Conservation (phyloP, 2,329 filamentous ascomycete genomes). For the Pseudogymnoascus sp. region DNA sequence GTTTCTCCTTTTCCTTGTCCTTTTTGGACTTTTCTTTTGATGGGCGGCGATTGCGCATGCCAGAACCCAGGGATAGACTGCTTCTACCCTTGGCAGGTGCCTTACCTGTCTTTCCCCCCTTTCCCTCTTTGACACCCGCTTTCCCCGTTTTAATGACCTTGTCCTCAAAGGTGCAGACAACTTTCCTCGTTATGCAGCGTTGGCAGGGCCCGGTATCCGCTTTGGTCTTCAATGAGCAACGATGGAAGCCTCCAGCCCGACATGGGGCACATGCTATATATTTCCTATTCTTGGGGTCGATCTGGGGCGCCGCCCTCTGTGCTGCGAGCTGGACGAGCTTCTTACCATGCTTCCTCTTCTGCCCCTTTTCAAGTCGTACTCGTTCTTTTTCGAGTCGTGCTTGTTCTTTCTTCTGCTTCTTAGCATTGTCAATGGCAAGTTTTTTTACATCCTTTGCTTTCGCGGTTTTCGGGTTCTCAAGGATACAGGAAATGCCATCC, state of each 20-base stretch:
- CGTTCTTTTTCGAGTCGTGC: slow-evolving; percentile 17
- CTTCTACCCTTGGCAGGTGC: neutral
- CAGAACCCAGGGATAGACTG: neutral
- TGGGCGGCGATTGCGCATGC: neutral
- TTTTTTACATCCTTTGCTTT: slow-evolving; percentile 20
- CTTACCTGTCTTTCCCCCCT: neutral
- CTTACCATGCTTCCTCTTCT: slow-evolving; percentile 16
- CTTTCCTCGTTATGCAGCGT: slow-evolving; percentile 13
- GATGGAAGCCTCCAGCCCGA: slow-evolving; percentile 1
- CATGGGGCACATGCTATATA: slow-evolving; percentile 21
- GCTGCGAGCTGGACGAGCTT: slow-evolving; percentile 18
- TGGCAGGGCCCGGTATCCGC: slow-evolving; percentile 19
- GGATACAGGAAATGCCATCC: slow-evolving; percentile 19
- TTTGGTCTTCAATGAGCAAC: slow-evolving; percentile 17
- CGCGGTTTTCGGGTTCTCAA: slow-evolving; percentile 19
- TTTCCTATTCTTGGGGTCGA: neutral
- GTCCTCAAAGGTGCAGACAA: slow-evolving; percentile 17
- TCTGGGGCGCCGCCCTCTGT: slow-evolving; percentile 1
- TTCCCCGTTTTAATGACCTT: neutral
- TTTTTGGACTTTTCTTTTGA: neutral
- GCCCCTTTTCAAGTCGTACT: slow-evolving; percentile 16
- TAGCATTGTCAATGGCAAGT: slow-evolving; percentile 20
- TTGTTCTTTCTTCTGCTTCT: slow-evolving; percentile 17
- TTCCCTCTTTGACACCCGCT: neutral
- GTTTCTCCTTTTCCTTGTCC: too few relatives aligned